Evolutionary conservation across 2,329 filamentous ascomycete genomes (phyloP).

Genomic region (Sclerotinia glacialis): DNA sequence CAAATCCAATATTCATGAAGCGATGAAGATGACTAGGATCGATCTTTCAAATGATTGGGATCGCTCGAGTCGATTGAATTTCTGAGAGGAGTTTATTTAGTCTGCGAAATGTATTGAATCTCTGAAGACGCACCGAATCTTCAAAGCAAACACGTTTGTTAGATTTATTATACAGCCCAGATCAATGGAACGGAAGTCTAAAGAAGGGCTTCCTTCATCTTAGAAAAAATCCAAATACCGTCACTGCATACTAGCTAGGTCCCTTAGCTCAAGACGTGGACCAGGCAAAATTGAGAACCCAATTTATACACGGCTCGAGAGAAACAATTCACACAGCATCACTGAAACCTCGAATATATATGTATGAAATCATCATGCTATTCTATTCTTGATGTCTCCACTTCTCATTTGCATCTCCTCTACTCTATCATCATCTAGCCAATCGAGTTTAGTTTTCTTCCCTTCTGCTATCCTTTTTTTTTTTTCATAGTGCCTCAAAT

Average conservation of each 20-base stretch:
- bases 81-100: neutral
- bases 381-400: neutral
- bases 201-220: neutral
- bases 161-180: no score
- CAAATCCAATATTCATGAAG: constrained; percentile 14
- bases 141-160: neutral
- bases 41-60: no score
- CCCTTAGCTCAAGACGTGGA: neutral
- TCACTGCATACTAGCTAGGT: no score
- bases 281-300: neutral
- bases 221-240: no score
- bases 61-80: neutral
- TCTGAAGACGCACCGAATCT: neutral
- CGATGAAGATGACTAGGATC: neutral
- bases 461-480: no score
- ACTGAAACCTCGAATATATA: neutral
- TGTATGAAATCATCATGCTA: constrained; percentile 1
- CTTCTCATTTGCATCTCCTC: neutral
- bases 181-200: neutral
- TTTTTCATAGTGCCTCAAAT: constrained; percentile 3
- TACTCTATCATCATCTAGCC: neutral
- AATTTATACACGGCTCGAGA: neutral
- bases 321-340: neutral
- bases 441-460: neutral
- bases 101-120: neutral